Base-by-base conservation (phyloP, 495 filamentous ascomycete species). In the Aspergillus nanangensis region DNA sequence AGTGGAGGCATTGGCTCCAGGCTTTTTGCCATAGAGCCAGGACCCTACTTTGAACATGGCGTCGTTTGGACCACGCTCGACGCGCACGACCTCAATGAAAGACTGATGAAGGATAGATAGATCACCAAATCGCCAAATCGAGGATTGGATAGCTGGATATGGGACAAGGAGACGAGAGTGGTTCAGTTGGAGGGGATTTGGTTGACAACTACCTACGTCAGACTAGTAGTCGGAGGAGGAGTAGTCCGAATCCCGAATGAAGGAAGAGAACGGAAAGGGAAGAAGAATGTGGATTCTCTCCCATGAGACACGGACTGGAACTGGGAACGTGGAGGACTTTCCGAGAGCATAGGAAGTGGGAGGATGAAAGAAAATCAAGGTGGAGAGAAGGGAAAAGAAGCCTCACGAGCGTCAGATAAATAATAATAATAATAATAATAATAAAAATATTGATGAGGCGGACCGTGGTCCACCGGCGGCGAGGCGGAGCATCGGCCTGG, bases 1-100 rank as follows among this genome's bases (percentile, higher is more conserved):
- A 2, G 75, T 78, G 13, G 77, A 77, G 38, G 66, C 62, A 57
- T 65, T 67, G 40, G 49, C 46, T 38, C 62, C 66, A 19, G 66
- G 68, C 68, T 73, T 80, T 48, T 74, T 73, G 55, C 71, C 70
- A 47, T 75, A 74, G 13, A 86, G 60, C 79, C 78, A 82, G 41
- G 77, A 77, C 45, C 75, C 72, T 41, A 78, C 59, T 32, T 63
- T 58, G 38, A 72, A 49, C 71, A 75, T 75, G 24, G 25, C 57
- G 55, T 33, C 17, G 11, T 36, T 8, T 18, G 3, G 22, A 17
- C 20, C 14, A 22, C 19, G 36, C n/a, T n/a, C 3, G 38, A 31
- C 10, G 27, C 20, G 32, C 35, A 22, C 34, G 15, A 49, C n/a
- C 14, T 44, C 24, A 27, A 34, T 14, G 35, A 41, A 44, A 27